phyloP scores from a whole-genome alignment of 106 monocot genomes.

The Dendrobium huoshanense region DNA sequence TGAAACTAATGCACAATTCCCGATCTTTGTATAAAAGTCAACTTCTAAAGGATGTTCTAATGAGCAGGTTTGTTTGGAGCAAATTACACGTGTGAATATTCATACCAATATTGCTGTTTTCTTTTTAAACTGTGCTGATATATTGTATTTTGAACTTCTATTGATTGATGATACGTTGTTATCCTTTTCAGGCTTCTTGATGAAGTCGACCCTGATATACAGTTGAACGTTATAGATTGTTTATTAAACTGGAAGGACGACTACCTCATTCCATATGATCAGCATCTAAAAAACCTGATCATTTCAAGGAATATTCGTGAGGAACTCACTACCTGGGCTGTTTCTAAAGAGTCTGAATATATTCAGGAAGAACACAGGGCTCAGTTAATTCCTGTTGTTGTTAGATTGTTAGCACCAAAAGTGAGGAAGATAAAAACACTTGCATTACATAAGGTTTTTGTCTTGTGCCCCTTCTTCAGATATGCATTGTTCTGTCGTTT shows the following conservation, averaged over 20 bases:
- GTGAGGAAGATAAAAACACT: slow-evolving; percentile 68
- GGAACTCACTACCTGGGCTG: slow-evolving; percentile 74
- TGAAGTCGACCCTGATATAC: slow-evolving; percentile 69
- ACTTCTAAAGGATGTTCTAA: slow-evolving; percentile 66
- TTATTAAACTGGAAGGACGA: slow-evolving; percentile 90
- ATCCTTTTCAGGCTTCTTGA: slow-evolving; percentile 66
- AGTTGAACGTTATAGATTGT: slow-evolving; percentile 79
- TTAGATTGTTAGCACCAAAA: slow-evolving; percentile 76
- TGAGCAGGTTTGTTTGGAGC: slow-evolving; percentile 46
- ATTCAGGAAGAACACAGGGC: slow-evolving; percentile 63
- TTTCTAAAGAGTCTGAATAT: slow-evolving; percentile 58
- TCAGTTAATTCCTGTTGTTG: slow-evolving; percentile 61
- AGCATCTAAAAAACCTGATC: slow-evolving; percentile 64
- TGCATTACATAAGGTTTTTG: slow-evolving; percentile 63
- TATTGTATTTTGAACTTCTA: slow-evolving; percentile 6
- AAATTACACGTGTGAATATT: neutral
- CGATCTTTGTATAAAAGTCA: slow-evolving; percentile 50
- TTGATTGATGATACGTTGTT: neutral
- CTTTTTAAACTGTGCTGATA: neutral
- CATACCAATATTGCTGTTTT: neutral
- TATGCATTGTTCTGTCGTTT: neutral
- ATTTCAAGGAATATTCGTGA: slow-evolving; percentile 61
- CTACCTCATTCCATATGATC: slow-evolving; percentile 63
- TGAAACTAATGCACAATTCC: slow-evolving; percentile 57
- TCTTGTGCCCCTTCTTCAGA: slow-evolving; percentile 2